Base-by-base conservation (phyloP, 192 early-diverging fungal species). In the Lobosporangium transversale region DNA sequence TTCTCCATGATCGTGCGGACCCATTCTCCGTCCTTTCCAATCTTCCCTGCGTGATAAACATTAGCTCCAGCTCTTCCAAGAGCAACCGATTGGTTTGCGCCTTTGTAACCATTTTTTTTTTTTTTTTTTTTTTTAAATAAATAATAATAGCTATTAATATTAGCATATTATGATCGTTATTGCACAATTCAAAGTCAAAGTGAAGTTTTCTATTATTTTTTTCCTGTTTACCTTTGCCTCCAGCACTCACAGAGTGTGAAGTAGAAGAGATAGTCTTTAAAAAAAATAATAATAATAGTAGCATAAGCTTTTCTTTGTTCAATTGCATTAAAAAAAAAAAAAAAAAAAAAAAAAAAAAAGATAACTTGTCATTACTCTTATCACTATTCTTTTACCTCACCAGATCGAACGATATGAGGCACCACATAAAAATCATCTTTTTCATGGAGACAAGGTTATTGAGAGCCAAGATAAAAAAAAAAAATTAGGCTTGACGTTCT, bases 41-140 rank as follows among this genome's bases (percentile, higher is more conserved):
- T 84, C 56, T 86, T 88, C 35, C 94, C 97, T 17, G 89, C 90
- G 52, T 93, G 87, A 53, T 87, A 84, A 6, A 95, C 89, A 10
- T 83, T 70, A 4, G 76, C 84, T 7, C 92, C 90, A 7, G 93
- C 91, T 79, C 86, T 86, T 36, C 91, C 92, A 11, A 94, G 76
- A 14, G 97, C 95, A 7, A 93, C 92, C 17, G 92, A 89, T 62
- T 96, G 94, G 56, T 98, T 98, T 10, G 95, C 93, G 8, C 97
- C 93, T 88, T 32, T 1, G 24, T 53, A 14, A 3, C 18, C 35
- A 29, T 17, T n/a, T n/a, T n/a, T n/a, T n/a, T n/a, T n/a, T n/a
- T n/a, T n/a, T n/a, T n/a, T n/a, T n/a, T n/a, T n/a, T n/a, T n/a
- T n/a, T n/a, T n/a, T n/a, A n/a, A 24, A n/a, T 20, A 40, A 10